These are phyloP conservation scores for Globisporangium viniferum DNA, from an alignment of 352 stramenopile species.

Conservation along the genomic window DNA sequence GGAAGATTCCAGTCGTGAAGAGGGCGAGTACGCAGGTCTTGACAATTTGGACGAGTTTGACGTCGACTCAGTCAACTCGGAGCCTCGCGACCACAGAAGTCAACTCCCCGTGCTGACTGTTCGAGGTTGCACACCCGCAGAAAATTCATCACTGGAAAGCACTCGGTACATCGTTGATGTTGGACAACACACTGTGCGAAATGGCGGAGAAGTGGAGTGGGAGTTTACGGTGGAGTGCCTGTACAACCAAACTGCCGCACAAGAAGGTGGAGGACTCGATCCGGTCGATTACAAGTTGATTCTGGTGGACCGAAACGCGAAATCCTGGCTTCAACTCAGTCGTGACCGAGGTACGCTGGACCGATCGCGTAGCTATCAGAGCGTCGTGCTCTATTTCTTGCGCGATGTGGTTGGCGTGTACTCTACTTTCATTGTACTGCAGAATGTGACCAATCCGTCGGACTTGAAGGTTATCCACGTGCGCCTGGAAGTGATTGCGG, in stretches of 20 bases:
- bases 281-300: slow-evolving; percentile 75
- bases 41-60: slow-evolving; percentile 82
- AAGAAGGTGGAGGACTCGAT: slow-evolving; percentile 35
- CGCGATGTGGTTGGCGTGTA: slow-evolving; percentile 80
- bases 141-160: slow-evolving; percentile 79
- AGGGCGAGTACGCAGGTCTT: slow-evolving; percentile 41
- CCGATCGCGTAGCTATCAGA: slow-evolving; percentile 73
- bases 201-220: slow-evolving; percentile 86
- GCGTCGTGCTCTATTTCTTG: slow-evolving; percentile 79
- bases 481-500: slow-evolving; percentile 81
- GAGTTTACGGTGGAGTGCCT: slow-evolving; percentile 85
- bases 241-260: slow-evolving; percentile 35
- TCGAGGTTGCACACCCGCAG: slow-evolving; percentile 77
- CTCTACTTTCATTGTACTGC: slow-evolving; percentile 82
- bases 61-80: slow-evolving; percentile 58
- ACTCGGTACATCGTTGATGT: slow-evolving; percentile 86
- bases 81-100: slow-evolving; percentile 31
- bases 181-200: slow-evolving; percentile 83
- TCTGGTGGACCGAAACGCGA: slow-evolving; percentile 69
- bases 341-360: slow-evolving; percentile 77
- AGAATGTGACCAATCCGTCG: slow-evolving; percentile 77
- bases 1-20: slow-evolving; percentile 34
- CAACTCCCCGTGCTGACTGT: slow-evolving; percentile 61
- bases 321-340: slow-evolving; percentile 79
- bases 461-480: slow-evolving; percentile 88